These are phyloP conservation scores for Populus hybrid DNA, from an alignment of 441 rosid species.

Conservation along the genomic window DNA sequence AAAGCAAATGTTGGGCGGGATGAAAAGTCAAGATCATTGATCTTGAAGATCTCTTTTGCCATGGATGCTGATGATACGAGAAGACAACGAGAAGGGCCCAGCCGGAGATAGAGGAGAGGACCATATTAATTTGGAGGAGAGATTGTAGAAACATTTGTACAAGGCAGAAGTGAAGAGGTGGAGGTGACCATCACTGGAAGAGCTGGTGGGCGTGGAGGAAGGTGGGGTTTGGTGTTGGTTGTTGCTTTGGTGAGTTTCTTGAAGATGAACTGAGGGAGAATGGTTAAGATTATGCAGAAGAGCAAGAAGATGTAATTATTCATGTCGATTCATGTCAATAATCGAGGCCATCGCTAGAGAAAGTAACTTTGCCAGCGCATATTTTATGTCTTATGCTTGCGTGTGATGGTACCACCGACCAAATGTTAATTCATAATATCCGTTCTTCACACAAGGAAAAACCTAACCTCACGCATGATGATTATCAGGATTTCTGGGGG, in stretches of 20 bases:
- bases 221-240: background rate
- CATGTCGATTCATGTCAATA: too few relatives aligned
- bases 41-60: conserved; percentile 16
- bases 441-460: too few relatives aligned
- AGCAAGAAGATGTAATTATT: background rate
- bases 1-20: background rate
- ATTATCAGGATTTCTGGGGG: too few relatives aligned
- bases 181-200: conserved; percentile 32
- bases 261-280: background rate
- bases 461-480: too few relatives aligned
- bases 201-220: conserved; percentile 20
- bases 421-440: too few relatives aligned
- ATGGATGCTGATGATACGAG: conserved; percentile 5
- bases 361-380: too few relatives aligned
- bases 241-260: background rate
- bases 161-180: conserved; percentile 15
- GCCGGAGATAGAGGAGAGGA: conserved; percentile 17
- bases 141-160: conserved; percentile 13
- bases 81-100: conserved; percentile 7
- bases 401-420: too few relatives aligned
- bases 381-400: too few relatives aligned
- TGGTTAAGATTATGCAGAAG: background rate
- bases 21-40: background rate
- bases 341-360: too few relatives aligned
- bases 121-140: conserved; percentile 17